Evolutionary conservation across 129 eudicot species (phyloP), one percentile per base, ranked within the genome.

Genomic region (Gnaphalium uliginosum): DNA sequence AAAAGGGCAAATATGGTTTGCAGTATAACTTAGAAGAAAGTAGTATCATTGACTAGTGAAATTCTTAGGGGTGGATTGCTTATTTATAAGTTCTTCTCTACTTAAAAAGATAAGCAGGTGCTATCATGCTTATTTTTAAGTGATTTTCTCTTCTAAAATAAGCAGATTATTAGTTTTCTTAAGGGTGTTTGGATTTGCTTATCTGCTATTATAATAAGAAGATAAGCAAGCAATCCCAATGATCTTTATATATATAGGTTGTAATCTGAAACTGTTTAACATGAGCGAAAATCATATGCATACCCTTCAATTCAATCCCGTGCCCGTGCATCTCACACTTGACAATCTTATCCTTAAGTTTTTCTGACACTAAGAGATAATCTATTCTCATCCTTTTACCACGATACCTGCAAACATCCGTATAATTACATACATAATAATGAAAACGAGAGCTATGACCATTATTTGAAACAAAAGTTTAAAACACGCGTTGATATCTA

Each of bases 361-460:
- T 75, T 78, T 93, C 96, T 0, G 92, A 86, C 35, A 93, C 92
- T 57, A 90, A 25, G 27, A 83, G 81, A 80, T 93, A 93, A 73
- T 93, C 98, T 29, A 93, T 93, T 67, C 98, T 88, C 96, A 93
- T 93, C 79, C 96, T 93, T 87, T 93, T 93, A 43, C 98, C 98
- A 59, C 96, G 96, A 59, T 93, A 90, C 83, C 97, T 92, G 77
- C 74, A 80, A 79, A 68, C 54, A 74, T 54, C 65, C 69, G 60
- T 23, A 65, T 1, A 10, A 59, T 33, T 39, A 62, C 5, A 18
- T 57, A 57, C 27, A 66, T 33, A 33, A 19, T 6, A 27, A 71
- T 11, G 66, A 30, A 67, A 30, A 65, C 10, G 37, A 54, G 24
- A 59, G 61, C 24, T 24, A 22, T 30, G 18, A 46, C 53, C 53